Evolutionary conservation across 495 filamentous ascomycete genomes (phyloP).

Genomic region (Ramalina peruviana): DNA sequence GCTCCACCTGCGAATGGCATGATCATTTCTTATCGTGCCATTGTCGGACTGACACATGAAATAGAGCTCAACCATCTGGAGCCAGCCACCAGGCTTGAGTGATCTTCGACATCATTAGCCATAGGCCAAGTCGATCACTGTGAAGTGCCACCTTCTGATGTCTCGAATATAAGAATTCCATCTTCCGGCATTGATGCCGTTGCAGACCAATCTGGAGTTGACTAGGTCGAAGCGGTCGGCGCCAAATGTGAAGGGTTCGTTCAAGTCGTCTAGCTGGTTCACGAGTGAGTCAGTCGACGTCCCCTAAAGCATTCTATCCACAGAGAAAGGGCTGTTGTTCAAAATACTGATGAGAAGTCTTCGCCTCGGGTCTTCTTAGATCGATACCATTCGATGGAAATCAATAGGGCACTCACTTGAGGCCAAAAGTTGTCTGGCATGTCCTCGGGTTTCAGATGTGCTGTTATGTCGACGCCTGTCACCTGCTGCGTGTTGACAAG

Average conservation of each 20-base stretch:
- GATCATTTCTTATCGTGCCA: conserved; percentile 56
- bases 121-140: neutral
- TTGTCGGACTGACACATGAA: conserved; percentile 84
- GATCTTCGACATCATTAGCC: conserved; percentile 26
- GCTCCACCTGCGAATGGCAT: conserved; percentile 65
- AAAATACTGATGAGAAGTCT: neutral
- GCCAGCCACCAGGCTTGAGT: conserved; percentile 63
- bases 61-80: conserved; percentile 83
- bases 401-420: conserved; percentile 32
- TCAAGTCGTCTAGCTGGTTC: conserved; percentile 58
- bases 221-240: conserved; percentile 77
- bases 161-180: conserved; percentile 75
- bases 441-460: conserved; percentile 57
- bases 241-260: conserved; percentile 60
- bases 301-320: neutral
- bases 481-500: conserved; percentile 37
- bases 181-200: conserved; percentile 60
- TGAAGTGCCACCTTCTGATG: conserved; percentile 41
- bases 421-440: conserved; percentile 56
- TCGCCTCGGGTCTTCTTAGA: neutral
- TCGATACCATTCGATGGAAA: neutral
- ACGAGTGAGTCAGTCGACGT: neutral
- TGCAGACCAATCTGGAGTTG: conserved; percentile 67
- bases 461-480: conserved; percentile 66
- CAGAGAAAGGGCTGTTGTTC: neutral